Evolutionary conservation across 2,329 filamentous ascomycete species (phyloP).

Genomic region (Fusarium denticulatum): DNA sequence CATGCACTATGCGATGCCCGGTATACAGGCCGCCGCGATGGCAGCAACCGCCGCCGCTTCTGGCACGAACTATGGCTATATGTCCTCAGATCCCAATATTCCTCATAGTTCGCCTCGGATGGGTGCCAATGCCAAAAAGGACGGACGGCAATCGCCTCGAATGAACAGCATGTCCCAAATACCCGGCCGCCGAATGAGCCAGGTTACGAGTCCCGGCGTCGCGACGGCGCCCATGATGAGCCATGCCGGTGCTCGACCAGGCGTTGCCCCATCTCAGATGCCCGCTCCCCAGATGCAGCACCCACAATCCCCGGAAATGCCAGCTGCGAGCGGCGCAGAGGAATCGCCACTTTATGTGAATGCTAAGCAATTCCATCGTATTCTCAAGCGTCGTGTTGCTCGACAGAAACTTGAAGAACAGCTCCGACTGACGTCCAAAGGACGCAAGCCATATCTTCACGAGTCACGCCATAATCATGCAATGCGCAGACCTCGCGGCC

Average conservation of each 20-base stretch:
- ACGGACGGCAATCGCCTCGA: conserved; percentile 81
- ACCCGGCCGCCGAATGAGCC: conserved; percentile 76
- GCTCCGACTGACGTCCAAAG: conserved; percentile 90
- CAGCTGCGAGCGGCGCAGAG: conserved; percentile 75
- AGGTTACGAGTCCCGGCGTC: conserved; percentile 79
- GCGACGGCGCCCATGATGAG: conserved; percentile 80
- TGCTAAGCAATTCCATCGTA: conserved; percentile 98
- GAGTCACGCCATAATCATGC: conserved; percentile 98
- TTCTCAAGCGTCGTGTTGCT: conserved; percentile 91
- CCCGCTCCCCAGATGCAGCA: conserved; percentile 72
- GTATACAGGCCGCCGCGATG: conserved; percentile 91
- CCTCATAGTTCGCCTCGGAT: conserved; percentile 81
- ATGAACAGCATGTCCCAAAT: conserved; percentile 72
- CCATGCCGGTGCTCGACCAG: conserved; percentile 64
- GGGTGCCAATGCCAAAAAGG: conserved; percentile 75
- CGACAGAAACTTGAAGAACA: conserved; percentile 94
- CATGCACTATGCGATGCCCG: conserved; percentile 83
- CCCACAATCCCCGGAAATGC: conserved; percentile 82
- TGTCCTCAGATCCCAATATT: conserved; percentile 75
- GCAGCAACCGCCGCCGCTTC: conserved; percentile 90
- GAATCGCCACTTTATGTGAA: conserved; percentile 98
- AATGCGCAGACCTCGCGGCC: conserved; percentile 93
- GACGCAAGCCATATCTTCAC: conserved; percentile 95
- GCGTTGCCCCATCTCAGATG: conserved; percentile 68
- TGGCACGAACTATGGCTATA: conserved; percentile 78